phyloP scores from a whole-genome alignment of 768 basidiomycete species.

The Lactarius trivialis region DNA sequence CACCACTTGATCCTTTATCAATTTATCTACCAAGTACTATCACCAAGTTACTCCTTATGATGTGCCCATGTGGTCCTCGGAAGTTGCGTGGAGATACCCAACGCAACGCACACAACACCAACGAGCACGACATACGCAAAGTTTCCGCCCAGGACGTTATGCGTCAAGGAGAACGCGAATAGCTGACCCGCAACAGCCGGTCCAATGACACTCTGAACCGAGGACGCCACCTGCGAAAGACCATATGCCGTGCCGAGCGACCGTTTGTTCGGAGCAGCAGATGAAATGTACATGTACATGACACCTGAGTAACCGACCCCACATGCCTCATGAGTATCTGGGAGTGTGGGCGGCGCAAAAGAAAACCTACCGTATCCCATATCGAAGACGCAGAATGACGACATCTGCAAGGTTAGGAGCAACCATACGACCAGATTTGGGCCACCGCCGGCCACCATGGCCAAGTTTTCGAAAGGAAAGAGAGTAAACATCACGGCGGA shows the following conservation, averaged over 20 bases:
- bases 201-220: slow-evolving; percentile 39
- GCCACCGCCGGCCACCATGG: background rate
- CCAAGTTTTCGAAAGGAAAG: slow-evolving; percentile 26
- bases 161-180: slow-evolving; percentile 52
- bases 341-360: background rate
- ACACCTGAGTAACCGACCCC: slow-evolving; percentile 48
- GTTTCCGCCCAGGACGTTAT: slow-evolving; percentile 20
- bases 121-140: background rate
- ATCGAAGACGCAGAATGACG: background rate
- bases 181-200: slow-evolving; percentile 53
- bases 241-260: slow-evolving; percentile 69
- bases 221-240: slow-evolving; percentile 32
- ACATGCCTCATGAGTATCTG: slow-evolving; percentile 20
- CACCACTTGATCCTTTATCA: too few species aligned
- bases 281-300: slow-evolving; percentile 61
- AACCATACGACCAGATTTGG: background rate
- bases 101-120: background rate
- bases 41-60: background rate
- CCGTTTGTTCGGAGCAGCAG: slow-evolving; percentile 54
- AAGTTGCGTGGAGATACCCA: background rate
- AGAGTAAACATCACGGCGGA: slow-evolving; percentile 24
- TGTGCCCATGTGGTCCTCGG: background rate
- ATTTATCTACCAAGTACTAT: background rate
- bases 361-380: background rate
- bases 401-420: background rate